Conservation (phyloP, 78 protist species). For the Thecamonas trahens region DNA sequence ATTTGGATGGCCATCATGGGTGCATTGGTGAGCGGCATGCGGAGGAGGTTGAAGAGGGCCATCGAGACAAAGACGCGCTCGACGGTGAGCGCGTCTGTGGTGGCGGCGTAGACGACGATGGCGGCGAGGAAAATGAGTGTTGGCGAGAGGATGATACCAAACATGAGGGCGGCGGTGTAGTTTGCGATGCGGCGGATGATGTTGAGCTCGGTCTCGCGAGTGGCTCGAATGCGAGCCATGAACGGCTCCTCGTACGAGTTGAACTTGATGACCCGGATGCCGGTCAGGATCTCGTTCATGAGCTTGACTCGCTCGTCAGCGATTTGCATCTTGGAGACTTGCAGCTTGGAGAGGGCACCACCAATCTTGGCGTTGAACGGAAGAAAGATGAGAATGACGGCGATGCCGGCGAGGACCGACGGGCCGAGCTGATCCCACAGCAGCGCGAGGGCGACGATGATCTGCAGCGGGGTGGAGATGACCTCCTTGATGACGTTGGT, state of each 20-base stretch:
- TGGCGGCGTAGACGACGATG: slow-evolving; percentile 36
- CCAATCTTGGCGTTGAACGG: slow-evolving; percentile 36
- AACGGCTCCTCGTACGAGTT: slow-evolving; percentile 65
- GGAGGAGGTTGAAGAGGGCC: slow-evolving; percentile 72
- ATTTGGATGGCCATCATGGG: slow-evolving; percentile 44
- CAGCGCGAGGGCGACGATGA: slow-evolving; percentile 12
- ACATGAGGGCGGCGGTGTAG: slow-evolving; percentile 23
- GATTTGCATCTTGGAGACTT: no score
- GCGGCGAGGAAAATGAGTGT: slow-evolving; percentile 52
- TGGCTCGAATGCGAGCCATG: slow-evolving; percentile 19
- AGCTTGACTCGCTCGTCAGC: slow-evolving; percentile 9
- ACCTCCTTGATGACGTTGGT: no score
- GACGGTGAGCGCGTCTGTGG: slow-evolving; percentile 53
- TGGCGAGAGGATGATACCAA: slow-evolving; percentile 55
- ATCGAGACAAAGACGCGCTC: slow-evolving; percentile 69
- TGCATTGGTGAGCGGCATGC: slow-evolving; percentile 71
- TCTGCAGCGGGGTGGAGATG: slow-evolving; percentile 13
- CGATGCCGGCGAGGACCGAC: slow-evolving; percentile 51
- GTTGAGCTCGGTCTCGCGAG: slow-evolving; percentile 25
- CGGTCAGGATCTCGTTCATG: slow-evolving; percentile 58
- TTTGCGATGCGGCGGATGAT: slow-evolving; percentile 10
- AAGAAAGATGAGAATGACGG: slow-evolving; percentile 32
- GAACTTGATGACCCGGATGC: slow-evolving; percentile 67
- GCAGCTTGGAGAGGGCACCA: no score
- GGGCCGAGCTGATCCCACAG: slow-evolving; percentile 37